Conservation (phyloP, 495 filamentous ascomycete species). For the Penicillium mononematosum region DNA sequence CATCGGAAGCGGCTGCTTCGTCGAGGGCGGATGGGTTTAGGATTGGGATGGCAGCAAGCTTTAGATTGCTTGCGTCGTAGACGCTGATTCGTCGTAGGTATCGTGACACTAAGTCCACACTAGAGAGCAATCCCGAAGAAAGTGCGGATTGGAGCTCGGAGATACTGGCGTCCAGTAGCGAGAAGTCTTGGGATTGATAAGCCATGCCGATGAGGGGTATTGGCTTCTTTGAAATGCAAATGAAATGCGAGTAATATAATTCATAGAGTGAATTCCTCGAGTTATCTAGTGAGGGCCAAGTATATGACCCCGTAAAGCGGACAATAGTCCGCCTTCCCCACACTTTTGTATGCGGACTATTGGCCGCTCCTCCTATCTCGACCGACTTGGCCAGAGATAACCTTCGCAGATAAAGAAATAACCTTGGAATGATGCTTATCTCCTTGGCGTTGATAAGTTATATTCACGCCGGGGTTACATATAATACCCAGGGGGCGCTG, state of each 20-base stretch:
- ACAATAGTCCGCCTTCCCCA: background rate
- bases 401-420: background rate
- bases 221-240: background rate
- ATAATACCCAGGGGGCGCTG: background rate
- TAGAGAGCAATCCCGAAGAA: constrained; percentile 40
- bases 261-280: no score
- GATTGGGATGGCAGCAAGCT: constrained; percentile 36
- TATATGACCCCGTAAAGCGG: background rate
- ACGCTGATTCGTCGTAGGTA: constrained; percentile 48
- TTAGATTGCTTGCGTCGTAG: constrained; percentile 33
- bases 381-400: background rate
- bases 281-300: no score
- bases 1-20: constrained; percentile 36
- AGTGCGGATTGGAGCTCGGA: constrained; percentile 48
- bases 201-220: constrained; percentile 9
- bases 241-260: no score
- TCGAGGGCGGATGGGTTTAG: constrained; percentile 32
- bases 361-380: constrained; percentile 18
- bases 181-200: constrained; percentile 40
- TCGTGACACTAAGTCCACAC: constrained; percentile 46
- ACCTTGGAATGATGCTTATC: constrained; percentile 14
- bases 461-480: background rate
- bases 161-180: constrained; percentile 60
- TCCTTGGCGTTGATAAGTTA: constrained; percentile 14
- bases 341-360: constrained; percentile 15